Percentiles rank a stretch among this genome's conserved stretches.
Evolutionary conservation across 371 early-diverging fungal species (phyloP).

Genomic region (Zychaea mexicana): DNA sequence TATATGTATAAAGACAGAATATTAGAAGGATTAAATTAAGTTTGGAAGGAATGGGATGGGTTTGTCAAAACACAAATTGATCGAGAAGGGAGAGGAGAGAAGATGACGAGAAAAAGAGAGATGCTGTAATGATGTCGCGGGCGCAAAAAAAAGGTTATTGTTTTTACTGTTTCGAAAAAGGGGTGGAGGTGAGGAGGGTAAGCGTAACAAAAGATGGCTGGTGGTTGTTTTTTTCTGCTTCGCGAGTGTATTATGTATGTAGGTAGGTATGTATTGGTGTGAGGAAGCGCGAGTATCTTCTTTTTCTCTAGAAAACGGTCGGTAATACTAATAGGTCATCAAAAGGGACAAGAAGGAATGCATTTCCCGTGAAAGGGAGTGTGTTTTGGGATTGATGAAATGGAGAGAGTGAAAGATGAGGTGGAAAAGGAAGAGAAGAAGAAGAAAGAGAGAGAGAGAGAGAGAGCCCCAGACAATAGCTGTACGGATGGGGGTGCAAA

Average conservation of each 20-base stretch:
- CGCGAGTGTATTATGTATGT: too few relatives aligned
- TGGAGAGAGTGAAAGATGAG: slow-evolving; percentile 1
- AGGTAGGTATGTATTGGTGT: not conserved
- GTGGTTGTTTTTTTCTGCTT: too few relatives aligned
- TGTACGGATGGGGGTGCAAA: not conserved
- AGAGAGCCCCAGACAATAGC: slow-evolving; percentile 1
- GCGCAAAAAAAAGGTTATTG: too few relatives aligned
- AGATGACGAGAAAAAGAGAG: not conserved
- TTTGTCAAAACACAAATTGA: not conserved
- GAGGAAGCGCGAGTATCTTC: not conserved
- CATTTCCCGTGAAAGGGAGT: slow-evolving; percentile 16
- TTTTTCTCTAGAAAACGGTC: not conserved
- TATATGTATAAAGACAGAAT: not conserved
- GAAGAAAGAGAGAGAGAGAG: slow-evolving; percentile 5
- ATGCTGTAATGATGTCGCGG: too few relatives aligned
- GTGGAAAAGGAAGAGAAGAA: not conserved
- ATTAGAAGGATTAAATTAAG: not conserved
- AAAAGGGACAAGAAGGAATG: slow-evolving; percentile 19
- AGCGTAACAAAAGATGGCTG: too few relatives aligned
- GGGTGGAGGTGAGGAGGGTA: too few relatives aligned
- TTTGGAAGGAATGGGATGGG: slow-evolving; percentile 27
- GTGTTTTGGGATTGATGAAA: too few relatives aligned
- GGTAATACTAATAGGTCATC: slow-evolving; percentile 18
- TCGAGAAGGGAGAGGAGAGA: not conserved
- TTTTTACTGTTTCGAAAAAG: not conserved